These are phyloP conservation scores for Scleromitrula shiraiana DNA, from an alignment of 2,329 filamentous ascomycete genomes.

Conservation along the genomic window DNA sequence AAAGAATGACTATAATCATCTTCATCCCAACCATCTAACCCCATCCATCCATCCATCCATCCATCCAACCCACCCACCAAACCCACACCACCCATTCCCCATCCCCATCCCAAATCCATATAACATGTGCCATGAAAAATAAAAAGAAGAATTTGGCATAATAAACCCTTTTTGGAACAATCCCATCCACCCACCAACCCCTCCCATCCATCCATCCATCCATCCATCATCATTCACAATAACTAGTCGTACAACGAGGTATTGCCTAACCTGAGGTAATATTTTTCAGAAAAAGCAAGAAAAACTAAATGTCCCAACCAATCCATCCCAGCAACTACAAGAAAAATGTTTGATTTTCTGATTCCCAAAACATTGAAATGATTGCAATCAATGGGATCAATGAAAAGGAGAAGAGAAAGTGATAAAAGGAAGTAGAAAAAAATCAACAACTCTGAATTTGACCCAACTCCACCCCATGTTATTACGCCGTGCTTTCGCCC, in stretches of 20 bases:
- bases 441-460: slow-evolving; percentile 1
- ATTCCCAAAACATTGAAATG: background rate
- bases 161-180: background rate
- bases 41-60: background rate
- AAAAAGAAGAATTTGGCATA: no score
- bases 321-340: background rate
- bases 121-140: background rate
- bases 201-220: background rate
- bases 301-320: background rate
- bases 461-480: slow-evolving; percentile 5
- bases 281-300: background rate
- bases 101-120: no score
- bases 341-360: background rate
- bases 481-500: slow-evolving; percentile 6
- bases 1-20: background rate
- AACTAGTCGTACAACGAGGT: slow-evolving; percentile 5
- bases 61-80: no score
- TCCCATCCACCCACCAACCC: background rate
- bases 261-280: slow-evolving; percentile 4
- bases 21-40: slow-evolving; percentile 2
- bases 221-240: slow-evolving; percentile 1
- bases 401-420: background rate
- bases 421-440: background rate
- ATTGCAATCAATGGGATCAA: background rate
- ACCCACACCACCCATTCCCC: background rate